A percentile compares a stretch with the other conserved stretches of the same genome.
phyloP scores from a whole-genome alignment of 2,329 filamentous ascomycete genomes.

The Fusarium cicatricum region DNA sequence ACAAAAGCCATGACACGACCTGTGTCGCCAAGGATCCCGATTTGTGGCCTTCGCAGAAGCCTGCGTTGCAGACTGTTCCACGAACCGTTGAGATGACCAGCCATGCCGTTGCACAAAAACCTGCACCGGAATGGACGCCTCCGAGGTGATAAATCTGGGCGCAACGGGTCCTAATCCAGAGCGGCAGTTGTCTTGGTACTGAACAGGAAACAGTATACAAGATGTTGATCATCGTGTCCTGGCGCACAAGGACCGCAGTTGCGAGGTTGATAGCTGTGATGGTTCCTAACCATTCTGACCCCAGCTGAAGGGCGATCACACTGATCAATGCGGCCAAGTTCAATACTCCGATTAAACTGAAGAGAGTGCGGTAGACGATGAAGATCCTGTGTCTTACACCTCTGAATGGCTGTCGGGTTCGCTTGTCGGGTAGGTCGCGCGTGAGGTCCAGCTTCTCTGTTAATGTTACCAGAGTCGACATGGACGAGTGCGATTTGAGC shows the following conservation, averaged over 20 bases:
- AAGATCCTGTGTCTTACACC: slow-evolving; percentile 56
- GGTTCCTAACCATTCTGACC: slow-evolving; percentile 50
- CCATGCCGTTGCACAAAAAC: slow-evolving; percentile 59
- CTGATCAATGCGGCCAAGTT: slow-evolving; percentile 59
- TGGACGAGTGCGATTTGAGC: slow-evolving; percentile 44
- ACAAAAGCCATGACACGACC: slow-evolving; percentile 65
- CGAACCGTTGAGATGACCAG: slow-evolving; percentile 54
- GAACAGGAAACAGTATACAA: slow-evolving; percentile 58
- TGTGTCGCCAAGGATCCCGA: slow-evolving; percentile 52
- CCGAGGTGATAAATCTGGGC: slow-evolving; percentile 63
- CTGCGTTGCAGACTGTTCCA: slow-evolving; percentile 48
- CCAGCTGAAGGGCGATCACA: slow-evolving; percentile 48
- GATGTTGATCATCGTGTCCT: slow-evolving; percentile 61
- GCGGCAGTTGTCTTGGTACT: slow-evolving; percentile 55
- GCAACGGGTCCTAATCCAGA: slow-evolving; percentile 57
- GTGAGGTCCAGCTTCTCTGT: slow-evolving; percentile 44
- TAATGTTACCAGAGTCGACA: slow-evolving; percentile 39
- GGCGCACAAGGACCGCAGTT: slow-evolving; percentile 60
- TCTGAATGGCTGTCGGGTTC: slow-evolving; percentile 48
- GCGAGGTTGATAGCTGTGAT: slow-evolving; percentile 59
- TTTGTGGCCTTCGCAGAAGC: slow-evolving; percentile 40
- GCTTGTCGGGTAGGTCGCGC: slow-evolving; percentile 52
- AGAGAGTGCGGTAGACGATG: slow-evolving; percentile 64
- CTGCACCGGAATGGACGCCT: slow-evolving; percentile 60
- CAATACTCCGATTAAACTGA: slow-evolving; percentile 59